Conservation (phyloP, 2,329 filamentous ascomycete species). For the Cytospora piceae region DNA sequence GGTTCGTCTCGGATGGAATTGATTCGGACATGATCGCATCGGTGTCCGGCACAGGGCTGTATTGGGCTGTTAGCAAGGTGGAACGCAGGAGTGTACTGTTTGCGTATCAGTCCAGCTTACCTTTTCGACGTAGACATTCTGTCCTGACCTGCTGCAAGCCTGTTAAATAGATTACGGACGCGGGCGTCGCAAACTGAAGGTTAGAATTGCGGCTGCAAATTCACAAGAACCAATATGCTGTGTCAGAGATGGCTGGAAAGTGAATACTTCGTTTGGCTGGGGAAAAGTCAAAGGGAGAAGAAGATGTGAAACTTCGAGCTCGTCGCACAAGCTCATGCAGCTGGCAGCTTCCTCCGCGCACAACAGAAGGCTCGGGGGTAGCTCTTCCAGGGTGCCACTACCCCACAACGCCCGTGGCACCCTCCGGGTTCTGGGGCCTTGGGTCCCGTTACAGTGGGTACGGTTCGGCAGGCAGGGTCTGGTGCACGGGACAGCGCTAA, state of each 20-base stretch:
- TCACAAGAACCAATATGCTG: not conserved
- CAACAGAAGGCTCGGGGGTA: not conserved
- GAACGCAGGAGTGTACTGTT: too few species aligned
- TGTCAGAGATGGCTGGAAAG: not conserved
- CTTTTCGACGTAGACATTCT: constrained; percentile 9
- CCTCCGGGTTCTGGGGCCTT: not conserved
- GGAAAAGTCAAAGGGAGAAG: not conserved
- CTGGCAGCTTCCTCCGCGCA: not conserved
- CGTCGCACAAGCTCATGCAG: not conserved
- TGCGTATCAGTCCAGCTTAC: not conserved
- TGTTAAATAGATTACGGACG: not conserved
- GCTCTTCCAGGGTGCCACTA: not conserved
- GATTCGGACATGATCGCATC: constrained; percentile 7
- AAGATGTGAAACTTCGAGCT: not conserved
- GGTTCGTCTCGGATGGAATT: constrained; percentile 13
- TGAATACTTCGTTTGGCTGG: not conserved
- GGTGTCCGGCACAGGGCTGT: constrained; percentile 9
- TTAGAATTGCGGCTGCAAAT: not conserved
- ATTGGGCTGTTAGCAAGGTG: constrained; percentile 2
- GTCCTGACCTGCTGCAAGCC: not conserved
- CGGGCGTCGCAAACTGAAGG: not conserved
- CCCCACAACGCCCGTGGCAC: not conserved
- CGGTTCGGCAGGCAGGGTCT: constrained; percentile 17
- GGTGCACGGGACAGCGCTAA: constrained; percentile 12
- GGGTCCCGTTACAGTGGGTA: not conserved